Evolutionary conservation across 2,329 filamentous ascomycete genomes (phyloP), one percentile per base, ranked within the genome.

Genomic region (Pleurostoma richardsiae): DNA sequence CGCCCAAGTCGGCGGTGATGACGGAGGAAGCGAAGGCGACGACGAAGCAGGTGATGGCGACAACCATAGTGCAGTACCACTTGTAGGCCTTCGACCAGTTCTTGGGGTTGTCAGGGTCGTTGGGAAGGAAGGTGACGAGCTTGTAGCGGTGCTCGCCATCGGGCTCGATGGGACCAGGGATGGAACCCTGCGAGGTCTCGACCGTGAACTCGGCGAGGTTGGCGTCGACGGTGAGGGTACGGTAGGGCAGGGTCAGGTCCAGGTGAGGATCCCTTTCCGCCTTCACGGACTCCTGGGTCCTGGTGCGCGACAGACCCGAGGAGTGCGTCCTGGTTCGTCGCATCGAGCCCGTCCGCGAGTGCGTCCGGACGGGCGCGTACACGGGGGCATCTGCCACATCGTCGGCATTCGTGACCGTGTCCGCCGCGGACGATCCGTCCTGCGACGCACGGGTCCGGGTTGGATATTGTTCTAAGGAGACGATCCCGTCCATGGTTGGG

Each of bases 31-130:
- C 72, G 48, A 89, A 81, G 0, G 85, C 83, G 40, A 88, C 85
- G 39, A 87, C 83, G 59, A 90, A 89, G 59, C 85, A 89, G 2
- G 85, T 88, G 27, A 79, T 52, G 1, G 90, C 86, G 0, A 95
- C 88, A 11, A 89, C 82, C 85, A 95, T 90, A 28, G 90, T 96
- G 59, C 81, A 85, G 59, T 85, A 88, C 88, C 88, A 92, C 67
- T 91, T 94, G 64, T 72, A 85, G 1, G 68, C 71, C 64, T 89
- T 90, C 47, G 77, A 81, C 87, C 87, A 94, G 65, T 92, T 94
- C 74, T 92, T 92, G 1, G 89, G 88, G 58, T 92, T 92, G 53
- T 84, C 86, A 0, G 80, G 78, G 61, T 94, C 88, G 49, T 82
- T 70, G 3, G 83, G 75, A 4, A 74, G 78, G 59, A 94, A 95